These are phyloP conservation scores for Neurospora sp. DNA, from an alignment of 2,329 filamentous ascomycete species.

Conservation along the genomic window DNA sequence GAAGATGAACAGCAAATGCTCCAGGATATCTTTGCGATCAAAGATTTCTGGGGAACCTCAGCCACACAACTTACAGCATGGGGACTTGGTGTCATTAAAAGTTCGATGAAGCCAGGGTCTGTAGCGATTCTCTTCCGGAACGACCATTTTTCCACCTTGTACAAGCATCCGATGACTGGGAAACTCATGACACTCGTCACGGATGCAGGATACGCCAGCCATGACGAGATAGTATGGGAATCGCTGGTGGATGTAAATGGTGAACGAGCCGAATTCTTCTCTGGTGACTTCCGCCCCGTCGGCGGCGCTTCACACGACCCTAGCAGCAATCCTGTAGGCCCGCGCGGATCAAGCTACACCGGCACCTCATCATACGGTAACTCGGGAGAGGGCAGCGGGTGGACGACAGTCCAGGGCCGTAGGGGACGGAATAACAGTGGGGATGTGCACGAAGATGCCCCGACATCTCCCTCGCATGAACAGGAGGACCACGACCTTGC, in stretches of 20 bases:
- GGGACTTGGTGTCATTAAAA: slow-evolving; percentile 65
- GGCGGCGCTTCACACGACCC: slow-evolving; percentile 38
- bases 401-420: slow-evolving; percentile 44
- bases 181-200: slow-evolving; percentile 79
- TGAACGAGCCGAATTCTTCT: slow-evolving; percentile 70
- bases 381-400: slow-evolving; percentile 23
- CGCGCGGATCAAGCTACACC: not conserved
- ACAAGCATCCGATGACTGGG: slow-evolving; percentile 70
- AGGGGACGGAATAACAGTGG: slow-evolving; percentile 15
- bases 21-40: slow-evolving; percentile 76
- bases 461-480: slow-evolving; percentile 37
- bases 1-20: slow-evolving; percentile 68
- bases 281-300: slow-evolving; percentile 83
- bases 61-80: slow-evolving; percentile 80
- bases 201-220: slow-evolving; percentile 78
- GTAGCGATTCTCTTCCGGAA: slow-evolving; percentile 92
- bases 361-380: not conserved
- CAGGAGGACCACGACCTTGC: slow-evolving; percentile 83
- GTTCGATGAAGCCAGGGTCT: slow-evolving; percentile 62
- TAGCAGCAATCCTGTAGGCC: not conserved
- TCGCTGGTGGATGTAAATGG: slow-evolving; percentile 82
- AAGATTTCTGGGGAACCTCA: slow-evolving; percentile 66
- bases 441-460: slow-evolving; percentile 16
- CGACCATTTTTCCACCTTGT: slow-evolving; percentile 91
- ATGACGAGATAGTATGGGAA: slow-evolving; percentile 95